Evolutionary conservation across 352 stramenopile species (phyloP).

Genomic region (Peronospora destructor): DNA sequence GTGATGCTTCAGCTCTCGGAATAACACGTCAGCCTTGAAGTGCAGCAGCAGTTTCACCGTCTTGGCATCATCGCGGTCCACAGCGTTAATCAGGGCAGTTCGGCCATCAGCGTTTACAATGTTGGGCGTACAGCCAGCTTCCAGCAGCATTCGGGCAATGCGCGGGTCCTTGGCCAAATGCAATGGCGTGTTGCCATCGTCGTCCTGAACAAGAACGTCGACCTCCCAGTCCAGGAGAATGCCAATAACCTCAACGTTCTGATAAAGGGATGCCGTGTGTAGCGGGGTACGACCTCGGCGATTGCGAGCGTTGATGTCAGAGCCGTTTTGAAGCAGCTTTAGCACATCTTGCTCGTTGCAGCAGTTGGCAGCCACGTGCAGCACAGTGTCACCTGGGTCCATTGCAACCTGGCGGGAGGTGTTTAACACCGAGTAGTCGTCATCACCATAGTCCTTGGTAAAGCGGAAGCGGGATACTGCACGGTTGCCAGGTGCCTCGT

Average conservation of each 20-base stretch:
- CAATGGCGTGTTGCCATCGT: conserved; percentile 79
- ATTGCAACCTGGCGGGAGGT: conserved; percentile 72
- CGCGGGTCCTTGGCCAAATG: conserved; percentile 74
- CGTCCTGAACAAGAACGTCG: conserved; percentile 68
- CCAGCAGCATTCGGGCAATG: conserved; percentile 72
- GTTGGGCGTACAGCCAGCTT: conserved; percentile 76
- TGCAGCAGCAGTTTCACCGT: conserved; percentile 75
- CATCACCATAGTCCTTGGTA: conserved; percentile 69
- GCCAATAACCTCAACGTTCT: conserved; percentile 74
- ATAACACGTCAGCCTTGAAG: conserved; percentile 81
- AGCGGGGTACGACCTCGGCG: conserved; percentile 69
- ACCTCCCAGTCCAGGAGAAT: conserved; percentile 80
- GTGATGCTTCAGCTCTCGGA: conserved; percentile 81
- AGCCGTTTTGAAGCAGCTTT: conserved; percentile 81
- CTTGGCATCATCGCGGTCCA: conserved; percentile 62
- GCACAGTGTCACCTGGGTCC: conserved; percentile 79
- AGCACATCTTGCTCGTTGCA: conserved; percentile 83
- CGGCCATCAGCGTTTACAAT: conserved; percentile 78
- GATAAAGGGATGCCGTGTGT: conserved; percentile 75
- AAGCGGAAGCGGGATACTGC: conserved; percentile 71
- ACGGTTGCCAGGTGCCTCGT: conserved; percentile 25
- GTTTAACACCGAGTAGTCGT: conserved; percentile 39
- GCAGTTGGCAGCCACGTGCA: conserved; percentile 82
- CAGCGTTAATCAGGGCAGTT: conserved; percentile 71
- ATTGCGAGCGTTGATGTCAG: conserved; percentile 80